Conservation (phyloP, 305 asterid species). For the Solanum hybrid region DNA sequence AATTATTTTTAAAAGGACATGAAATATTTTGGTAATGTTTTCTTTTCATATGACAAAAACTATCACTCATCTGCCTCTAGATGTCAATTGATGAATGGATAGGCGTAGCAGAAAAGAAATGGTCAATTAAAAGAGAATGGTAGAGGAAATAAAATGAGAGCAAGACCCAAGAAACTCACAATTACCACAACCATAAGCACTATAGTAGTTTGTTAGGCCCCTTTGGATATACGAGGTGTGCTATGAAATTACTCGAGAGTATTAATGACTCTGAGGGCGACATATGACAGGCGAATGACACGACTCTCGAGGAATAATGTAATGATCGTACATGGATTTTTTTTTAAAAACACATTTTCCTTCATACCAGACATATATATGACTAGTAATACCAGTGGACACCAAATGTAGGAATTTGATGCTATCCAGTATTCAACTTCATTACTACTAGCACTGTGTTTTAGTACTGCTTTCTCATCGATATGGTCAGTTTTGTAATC, state of each 20-base stretch:
- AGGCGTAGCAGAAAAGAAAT: background rate
- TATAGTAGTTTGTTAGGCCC: background rate
- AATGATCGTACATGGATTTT: background rate
- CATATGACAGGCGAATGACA: background rate
- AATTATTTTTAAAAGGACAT: background rate
- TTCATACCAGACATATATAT: background rate
- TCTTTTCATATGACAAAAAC: background rate
- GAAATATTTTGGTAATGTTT: background rate
- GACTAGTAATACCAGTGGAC: background rate
- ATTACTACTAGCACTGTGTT: background rate
- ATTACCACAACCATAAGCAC: background rate
- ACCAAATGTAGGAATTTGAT: background rate
- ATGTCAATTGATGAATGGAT: background rate
- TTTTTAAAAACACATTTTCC: background rate
- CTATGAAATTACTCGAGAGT: background rate
- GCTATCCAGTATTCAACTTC: background rate
- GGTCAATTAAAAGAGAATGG: background rate
- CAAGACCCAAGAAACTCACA: background rate
- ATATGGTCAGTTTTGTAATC: background rate
- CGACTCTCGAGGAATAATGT: background rate
- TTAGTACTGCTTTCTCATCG: background rate
- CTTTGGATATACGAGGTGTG: background rate
- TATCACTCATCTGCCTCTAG: background rate
- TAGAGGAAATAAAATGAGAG: background rate
- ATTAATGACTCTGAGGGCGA: background rate